Evolutionary conservation across 129 eudicot species (phyloP).

Genomic region (Calendula officinalis): DNA sequence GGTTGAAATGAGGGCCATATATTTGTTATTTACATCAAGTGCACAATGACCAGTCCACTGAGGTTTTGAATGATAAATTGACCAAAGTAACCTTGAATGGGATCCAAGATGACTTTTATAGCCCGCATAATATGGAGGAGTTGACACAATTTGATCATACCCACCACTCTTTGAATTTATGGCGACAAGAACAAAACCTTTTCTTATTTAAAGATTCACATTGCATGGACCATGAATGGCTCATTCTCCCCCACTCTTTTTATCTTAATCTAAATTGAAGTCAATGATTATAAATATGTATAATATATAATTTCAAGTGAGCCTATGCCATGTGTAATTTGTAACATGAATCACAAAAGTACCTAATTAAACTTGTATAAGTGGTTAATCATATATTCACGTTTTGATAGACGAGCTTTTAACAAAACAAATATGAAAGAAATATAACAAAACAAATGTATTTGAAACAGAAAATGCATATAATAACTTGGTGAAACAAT

Average conservation of each 20-base stretch:
- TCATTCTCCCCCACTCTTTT: conserved; percentile 32
- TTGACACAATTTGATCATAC: conserved; percentile 30
- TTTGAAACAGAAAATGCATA: neutral
- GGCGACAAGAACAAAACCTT: conserved; percentile 16
- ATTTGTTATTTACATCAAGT: conserved; percentile 29
- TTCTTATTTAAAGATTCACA: conserved; percentile 11
- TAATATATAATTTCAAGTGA: too few relatives aligned
- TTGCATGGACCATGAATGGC: conserved; percentile 20
- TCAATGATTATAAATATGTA: conserved; percentile 5
- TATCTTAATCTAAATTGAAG: conserved; percentile 13
- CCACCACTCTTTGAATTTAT: conserved; percentile 23
- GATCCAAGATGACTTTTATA: conserved; percentile 19
- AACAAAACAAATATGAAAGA: too few relatives aligned
- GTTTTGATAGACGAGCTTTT: too few relatives aligned
- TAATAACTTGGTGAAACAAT: neutral
- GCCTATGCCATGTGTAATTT: neutral
- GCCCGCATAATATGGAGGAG: conserved; percentile 33
- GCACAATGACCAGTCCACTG: conserved; percentile 28
- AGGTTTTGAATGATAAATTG: conserved; percentile 8
- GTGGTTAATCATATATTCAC: neutral
- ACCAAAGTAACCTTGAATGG: conserved; percentile 25
- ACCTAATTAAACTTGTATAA: neutral
- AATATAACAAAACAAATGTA: neutral
- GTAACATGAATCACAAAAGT: neutral
- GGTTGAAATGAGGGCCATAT: conserved; percentile 13